These are phyloP conservation scores for Onygenales sp. DNA, from an alignment of 2,329 filamentous ascomycete species.

Conservation along the genomic window DNA sequence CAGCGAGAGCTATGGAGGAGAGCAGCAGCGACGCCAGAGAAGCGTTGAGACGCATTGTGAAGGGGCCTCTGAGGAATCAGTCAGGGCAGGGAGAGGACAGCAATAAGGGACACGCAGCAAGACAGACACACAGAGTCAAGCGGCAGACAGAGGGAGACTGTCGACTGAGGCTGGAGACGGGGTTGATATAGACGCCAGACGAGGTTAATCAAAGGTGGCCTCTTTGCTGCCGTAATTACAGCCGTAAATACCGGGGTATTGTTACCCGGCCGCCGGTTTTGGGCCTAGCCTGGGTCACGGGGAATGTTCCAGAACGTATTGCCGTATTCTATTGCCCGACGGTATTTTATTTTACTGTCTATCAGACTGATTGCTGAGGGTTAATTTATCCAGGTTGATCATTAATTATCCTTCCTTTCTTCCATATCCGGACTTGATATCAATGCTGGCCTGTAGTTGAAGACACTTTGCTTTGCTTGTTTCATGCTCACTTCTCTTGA, in stretches of 20 bases:
- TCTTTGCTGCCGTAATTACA: conserved; percentile 20
- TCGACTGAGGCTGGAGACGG: conserved; percentile 4
- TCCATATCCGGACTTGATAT: no score
- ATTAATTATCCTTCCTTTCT: no score
- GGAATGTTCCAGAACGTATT: not conserved
- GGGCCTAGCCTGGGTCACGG: not conserved
- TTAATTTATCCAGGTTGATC: no score
- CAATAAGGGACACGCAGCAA: conserved; percentile 13
- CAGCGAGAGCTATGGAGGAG: conserved; percentile 59
- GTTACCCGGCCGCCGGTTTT: not conserved
- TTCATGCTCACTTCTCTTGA: no score
- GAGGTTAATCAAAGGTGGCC: conserved; percentile 32
- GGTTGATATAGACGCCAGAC: conserved; percentile 13
- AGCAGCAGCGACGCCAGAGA: conserved; percentile 61
- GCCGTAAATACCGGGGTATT: not conserved
- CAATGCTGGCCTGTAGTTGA: no score
- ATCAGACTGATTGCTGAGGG: not conserved
- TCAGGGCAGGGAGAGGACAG: conserved; percentile 8
- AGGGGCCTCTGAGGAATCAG: conserved; percentile 13
- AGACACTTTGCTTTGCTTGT: no score
- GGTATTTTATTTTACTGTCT: not conserved
- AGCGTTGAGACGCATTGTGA: conserved; percentile 75
- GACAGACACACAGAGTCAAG: conserved; percentile 9
- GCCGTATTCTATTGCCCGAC: not conserved
- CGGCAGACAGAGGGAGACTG: conserved; percentile 10